Conservation (phyloP, 2,329 filamentous ascomycete genomes). For the Ustulina deusta region DNA sequence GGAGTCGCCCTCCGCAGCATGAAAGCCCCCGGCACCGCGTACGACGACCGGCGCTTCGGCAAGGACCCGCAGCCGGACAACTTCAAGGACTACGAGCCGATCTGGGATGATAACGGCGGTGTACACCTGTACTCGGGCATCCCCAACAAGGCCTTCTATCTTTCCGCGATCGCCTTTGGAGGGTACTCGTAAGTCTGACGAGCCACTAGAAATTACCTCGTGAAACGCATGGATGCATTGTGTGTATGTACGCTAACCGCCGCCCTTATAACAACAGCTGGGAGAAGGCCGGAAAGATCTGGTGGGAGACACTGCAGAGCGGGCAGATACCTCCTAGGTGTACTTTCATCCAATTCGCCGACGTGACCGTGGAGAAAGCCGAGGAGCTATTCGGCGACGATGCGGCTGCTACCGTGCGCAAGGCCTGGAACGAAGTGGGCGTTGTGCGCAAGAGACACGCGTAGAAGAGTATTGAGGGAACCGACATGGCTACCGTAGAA, state of each 20-base stretch:
- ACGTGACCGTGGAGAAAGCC: constrained; percentile 61
- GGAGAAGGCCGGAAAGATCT: constrained; percentile 66
- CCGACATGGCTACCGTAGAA: too few relatives aligned
- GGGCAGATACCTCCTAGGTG: constrained; percentile 56
- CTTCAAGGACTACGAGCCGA: constrained; percentile 58
- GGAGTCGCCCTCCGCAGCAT: constrained; percentile 65
- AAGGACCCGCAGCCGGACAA: constrained; percentile 65
- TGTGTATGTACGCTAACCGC: neutral
- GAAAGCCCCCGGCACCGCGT: constrained; percentile 66
- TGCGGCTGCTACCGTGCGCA: constrained; percentile 57
- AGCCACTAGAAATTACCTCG: neutral
- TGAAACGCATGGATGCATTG: neutral
- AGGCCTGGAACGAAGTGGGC: constrained; percentile 63
- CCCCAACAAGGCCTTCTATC: constrained; percentile 68
- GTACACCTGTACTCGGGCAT: constrained; percentile 69
- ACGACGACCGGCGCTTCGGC: constrained; percentile 64
- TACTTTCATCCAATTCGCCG: constrained; percentile 63
- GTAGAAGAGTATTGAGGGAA: too few relatives aligned
- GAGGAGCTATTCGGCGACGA: constrained; percentile 57
- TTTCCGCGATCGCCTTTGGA: constrained; percentile 60
- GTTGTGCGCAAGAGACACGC: constrained; percentile 52
- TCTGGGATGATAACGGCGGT: constrained; percentile 62
- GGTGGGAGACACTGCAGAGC: constrained; percentile 63
- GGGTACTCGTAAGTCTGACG: constrained; percentile 54
- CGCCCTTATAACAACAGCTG: constrained; percentile 54